These are phyloP conservation scores for Podila clonocystis DNA, from an alignment of 192 early-diverging fungal species.

Conservation along the genomic window DNA sequence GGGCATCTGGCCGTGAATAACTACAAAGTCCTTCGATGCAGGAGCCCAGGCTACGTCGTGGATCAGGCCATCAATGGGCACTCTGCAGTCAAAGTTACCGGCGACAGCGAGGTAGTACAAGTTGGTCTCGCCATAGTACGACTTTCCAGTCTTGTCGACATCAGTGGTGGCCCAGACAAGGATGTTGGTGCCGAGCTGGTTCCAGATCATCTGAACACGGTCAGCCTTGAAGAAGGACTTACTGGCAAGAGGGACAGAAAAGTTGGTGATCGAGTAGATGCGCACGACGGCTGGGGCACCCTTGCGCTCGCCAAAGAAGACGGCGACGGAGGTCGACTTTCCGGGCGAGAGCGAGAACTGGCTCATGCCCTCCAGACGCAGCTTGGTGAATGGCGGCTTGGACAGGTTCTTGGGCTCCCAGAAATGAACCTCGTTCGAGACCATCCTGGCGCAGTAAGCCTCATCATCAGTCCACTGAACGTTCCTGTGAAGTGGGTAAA, in stretches of 20 bases:
- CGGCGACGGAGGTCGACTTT: constrained; percentile 81
- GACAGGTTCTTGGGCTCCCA: constrained; percentile 73
- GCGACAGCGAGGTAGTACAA: constrained; percentile 91
- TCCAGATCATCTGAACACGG: constrained; percentile 94
- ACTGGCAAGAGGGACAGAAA: constrained; percentile 76
- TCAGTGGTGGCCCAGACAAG: constrained; percentile 95
- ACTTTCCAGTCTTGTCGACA: constrained; percentile 93
- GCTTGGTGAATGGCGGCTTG: constrained; percentile 62
- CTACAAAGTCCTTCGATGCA: constrained; percentile 97
- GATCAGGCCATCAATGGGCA: constrained; percentile 88
- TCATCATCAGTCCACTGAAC: constrained; percentile 97
- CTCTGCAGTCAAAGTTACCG: constrained; percentile 93
- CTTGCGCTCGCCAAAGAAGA: constrained; percentile 91
- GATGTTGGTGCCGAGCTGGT: constrained; percentile 85
- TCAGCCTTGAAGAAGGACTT: constrained; percentile 98
- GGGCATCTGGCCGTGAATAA: constrained; percentile 83
- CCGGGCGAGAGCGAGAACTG: constrained; percentile 93
- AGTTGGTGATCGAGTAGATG: constrained; percentile 85
- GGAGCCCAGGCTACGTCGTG: constrained; percentile 98
- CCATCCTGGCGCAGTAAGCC: constrained; percentile 84
- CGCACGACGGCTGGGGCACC: constrained; percentile 86
- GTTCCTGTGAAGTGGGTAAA: constrained; percentile 63
- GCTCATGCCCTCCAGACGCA: constrained; percentile 80
- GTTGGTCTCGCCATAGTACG: constrained; percentile 97
- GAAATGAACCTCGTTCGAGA: constrained; percentile 90